Percentiles rank a stretch among this genome's conserved stretches.
phyloP scores from a whole-genome alignment of 129 eudicot species.

The Flaveria trinervia region DNA sequence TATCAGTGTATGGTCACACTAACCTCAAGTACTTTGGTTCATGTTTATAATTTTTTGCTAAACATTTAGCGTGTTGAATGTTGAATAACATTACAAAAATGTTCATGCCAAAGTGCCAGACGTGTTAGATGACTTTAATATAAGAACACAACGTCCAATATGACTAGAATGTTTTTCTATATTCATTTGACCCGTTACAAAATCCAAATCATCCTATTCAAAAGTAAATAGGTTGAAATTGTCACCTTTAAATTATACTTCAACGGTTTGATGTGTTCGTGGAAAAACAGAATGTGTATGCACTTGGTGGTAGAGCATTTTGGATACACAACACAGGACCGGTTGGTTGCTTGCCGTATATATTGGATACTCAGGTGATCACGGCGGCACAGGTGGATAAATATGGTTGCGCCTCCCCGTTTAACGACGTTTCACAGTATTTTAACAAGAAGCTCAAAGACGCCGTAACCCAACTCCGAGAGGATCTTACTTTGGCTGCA shows the following conservation, averaged over 20 bases:
- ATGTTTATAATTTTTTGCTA: no score
- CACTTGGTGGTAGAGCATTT: slow-evolving; percentile 65
- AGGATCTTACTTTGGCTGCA: slow-evolving; percentile 63
- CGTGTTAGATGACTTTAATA: no score
- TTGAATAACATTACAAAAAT: background rate
- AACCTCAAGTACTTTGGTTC: no score
- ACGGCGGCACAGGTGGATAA: slow-evolving; percentile 56
- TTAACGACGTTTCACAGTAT: slow-evolving; percentile 53
- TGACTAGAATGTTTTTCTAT: no score
- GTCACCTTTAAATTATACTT: background rate
- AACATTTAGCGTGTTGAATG: background rate
- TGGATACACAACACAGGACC: slow-evolving; percentile 91
- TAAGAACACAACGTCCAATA: no score
- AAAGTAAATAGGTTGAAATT: background rate
- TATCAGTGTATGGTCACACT: background rate
- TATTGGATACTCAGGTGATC: slow-evolving; percentile 46
- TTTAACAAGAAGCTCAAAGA: slow-evolving; percentile 56
- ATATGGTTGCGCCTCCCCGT: slow-evolving; percentile 63
- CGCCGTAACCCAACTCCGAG: slow-evolving; percentile 45
- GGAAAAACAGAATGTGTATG: slow-evolving; percentile 46
- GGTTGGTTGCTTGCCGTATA: slow-evolving; percentile 67
- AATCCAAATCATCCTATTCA: no score
- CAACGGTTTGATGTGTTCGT: background rate
- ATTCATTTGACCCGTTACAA: no score
- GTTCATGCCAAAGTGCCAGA: background rate